Evolutionary conservation across 2,329 filamentous ascomycete species (phyloP).

Genomic region (Fusarium temperatum): DNA sequence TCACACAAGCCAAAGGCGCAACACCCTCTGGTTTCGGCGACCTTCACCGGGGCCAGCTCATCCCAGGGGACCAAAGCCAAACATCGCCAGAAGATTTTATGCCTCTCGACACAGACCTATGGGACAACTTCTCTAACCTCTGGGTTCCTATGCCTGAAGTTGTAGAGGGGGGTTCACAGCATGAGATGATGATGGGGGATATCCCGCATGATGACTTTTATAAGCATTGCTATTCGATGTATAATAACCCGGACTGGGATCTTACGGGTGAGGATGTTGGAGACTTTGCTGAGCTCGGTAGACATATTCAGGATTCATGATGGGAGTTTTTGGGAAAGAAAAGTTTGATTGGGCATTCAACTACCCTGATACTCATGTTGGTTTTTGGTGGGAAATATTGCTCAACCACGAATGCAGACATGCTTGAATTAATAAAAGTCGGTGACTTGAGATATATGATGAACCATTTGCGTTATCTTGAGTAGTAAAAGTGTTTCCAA

Average conservation of each 20-base stretch:
- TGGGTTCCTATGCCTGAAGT: conserved; percentile 36
- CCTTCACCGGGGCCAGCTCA: not conserved
- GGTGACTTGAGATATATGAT: not conserved
- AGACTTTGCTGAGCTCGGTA: conserved; percentile 41
- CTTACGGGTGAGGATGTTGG: conserved; percentile 42
- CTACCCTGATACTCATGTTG: not conserved
- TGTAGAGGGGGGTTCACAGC: conserved; percentile 23
- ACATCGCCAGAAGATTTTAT: conserved; percentile 35
- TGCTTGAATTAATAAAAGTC: not conserved
- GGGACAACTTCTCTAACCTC: conserved; percentile 41
- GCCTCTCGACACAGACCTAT: conserved; percentile 38
- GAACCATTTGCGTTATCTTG: not conserved
- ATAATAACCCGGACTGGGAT: conserved; percentile 42
- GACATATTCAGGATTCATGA: conserved; percentile 41
- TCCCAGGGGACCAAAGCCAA: conserved; percentile 4
- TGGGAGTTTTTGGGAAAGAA: not conserved
- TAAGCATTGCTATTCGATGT: conserved; percentile 43
- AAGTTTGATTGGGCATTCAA: conserved; percentile 17
- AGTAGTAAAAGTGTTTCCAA: not conserved
- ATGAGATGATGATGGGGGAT: conserved; percentile 39
- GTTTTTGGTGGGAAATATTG: not conserved
- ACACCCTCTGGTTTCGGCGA: conserved; percentile 5
- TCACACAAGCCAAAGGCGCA: conserved; percentile 1
- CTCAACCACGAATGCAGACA: not conserved
- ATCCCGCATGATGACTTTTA: conserved; percentile 40